Evolutionary conservation across 768 basidiomycete genomes (phyloP).

Genomic region (Tylopilus sp.): DNA sequence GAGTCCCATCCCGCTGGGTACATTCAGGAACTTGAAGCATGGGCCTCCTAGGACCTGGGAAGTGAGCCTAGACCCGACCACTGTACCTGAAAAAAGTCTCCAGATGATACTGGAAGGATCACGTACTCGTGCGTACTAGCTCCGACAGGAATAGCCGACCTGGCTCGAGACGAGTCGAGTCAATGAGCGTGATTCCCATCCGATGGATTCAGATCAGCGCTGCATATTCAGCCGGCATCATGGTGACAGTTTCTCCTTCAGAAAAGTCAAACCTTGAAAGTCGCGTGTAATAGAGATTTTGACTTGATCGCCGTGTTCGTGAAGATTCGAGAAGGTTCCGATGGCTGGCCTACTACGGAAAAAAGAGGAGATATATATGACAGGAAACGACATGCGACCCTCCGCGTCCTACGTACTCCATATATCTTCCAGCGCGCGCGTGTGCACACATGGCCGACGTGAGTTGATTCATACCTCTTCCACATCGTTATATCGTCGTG

Average conservation of each 20-base stretch:
- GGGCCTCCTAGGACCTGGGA: background rate
- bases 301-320: background rate
- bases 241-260: too few relatives aligned
- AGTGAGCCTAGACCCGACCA: background rate
- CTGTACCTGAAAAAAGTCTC: background rate
- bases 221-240: too few relatives aligned
- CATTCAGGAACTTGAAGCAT: too few relatives aligned
- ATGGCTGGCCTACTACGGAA: background rate
- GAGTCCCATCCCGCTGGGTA: too few relatives aligned
- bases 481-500: conserved; percentile 19
- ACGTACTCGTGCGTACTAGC: conserved; percentile 2
- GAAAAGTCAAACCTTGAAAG: background rate
- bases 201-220: too few relatives aligned
- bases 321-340: conserved; percentile 35
- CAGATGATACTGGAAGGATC: background rate
- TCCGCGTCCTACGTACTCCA: background rate
- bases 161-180: too few relatives aligned
- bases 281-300: background rate
- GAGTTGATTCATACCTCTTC: conserved; percentile 10
- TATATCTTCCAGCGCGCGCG: too few relatives aligned
- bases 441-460: conserved; percentile 34
- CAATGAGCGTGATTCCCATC: too few relatives aligned
- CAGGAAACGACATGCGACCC: background rate
- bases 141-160: too few relatives aligned
- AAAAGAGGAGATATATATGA: conserved; percentile 17